Evolutionary conservation across 495 filamentous ascomycete species (phyloP).

Genomic region (Pyronema domesticum): DNA sequence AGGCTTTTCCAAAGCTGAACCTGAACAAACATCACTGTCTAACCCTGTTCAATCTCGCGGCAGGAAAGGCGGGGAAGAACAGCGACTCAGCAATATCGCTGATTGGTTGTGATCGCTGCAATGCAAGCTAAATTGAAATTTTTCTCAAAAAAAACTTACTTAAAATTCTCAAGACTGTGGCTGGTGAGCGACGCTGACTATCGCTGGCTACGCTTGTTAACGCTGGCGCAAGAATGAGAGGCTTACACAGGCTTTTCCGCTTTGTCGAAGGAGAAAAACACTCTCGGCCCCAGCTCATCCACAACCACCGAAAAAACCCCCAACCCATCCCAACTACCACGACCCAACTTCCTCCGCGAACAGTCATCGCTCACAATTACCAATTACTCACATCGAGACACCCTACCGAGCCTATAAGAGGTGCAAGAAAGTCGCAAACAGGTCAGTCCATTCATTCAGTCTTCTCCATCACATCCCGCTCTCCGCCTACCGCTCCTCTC

Average conservation of each 20-base stretch:
- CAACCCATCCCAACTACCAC: background rate
- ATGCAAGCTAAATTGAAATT: background rate
- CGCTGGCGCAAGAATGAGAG: too few relatives aligned
- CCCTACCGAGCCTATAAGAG: background rate
- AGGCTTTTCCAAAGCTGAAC: too few relatives aligned
- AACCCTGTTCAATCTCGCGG: background rate
- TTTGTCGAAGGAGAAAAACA: background rate
- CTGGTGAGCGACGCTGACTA: background rate
- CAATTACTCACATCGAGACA: background rate
- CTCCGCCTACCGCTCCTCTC: background rate
- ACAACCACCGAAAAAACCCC: too few relatives aligned
- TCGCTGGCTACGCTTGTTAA: background rate
- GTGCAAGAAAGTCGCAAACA: background rate
- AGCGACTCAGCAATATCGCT: background rate
- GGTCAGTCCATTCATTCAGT: background rate
- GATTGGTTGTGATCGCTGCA: background rate
- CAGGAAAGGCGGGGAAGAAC: constrained; percentile 1
- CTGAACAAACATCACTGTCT: background rate
- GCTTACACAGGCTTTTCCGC: too few relatives aligned
- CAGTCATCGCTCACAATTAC: background rate
- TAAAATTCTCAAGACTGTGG: background rate
- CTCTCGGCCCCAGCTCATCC: background rate
- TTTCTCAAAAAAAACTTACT: background rate
- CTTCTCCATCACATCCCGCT: background rate
- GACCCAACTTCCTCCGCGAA: background rate